phyloP scores from a whole-genome alignment of 768 basidiomycete genomes.

The Psilocybe cubensis region DNA sequence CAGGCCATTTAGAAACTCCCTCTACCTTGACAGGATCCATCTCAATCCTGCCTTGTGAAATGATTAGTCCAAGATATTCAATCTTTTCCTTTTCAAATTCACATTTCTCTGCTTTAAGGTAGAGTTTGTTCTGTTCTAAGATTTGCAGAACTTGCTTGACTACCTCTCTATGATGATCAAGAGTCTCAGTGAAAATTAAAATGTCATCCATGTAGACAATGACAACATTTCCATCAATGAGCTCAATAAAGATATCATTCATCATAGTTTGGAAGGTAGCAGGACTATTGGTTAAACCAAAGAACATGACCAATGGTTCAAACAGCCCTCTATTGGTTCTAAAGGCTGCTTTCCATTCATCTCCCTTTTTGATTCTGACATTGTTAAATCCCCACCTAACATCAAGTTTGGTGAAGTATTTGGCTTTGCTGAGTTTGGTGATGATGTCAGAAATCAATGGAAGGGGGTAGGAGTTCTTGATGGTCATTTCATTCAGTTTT shows the following conservation, averaged over 20 bases:
- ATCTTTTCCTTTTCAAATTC: constrained; percentile 32
- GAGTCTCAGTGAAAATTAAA: constrained; percentile 28
- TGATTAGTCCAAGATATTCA: constrained; percentile 38
- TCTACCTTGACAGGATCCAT: constrained; percentile 39
- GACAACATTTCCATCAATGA: constrained; percentile 38
- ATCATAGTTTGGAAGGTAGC: constrained; percentile 41
- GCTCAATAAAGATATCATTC: constrained; percentile 26
- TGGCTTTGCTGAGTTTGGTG: too few relatives aligned
- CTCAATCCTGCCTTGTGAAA: constrained; percentile 12
- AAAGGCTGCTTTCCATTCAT: constrained; percentile 44
- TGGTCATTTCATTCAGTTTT: too few relatives aligned
- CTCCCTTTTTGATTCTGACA: too few relatives aligned
- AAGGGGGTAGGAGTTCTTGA: too few relatives aligned
- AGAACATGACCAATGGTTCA: constrained; percentile 39
- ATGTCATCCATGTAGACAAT: constrained; percentile 40
- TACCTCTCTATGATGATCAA: constrained; percentile 18
- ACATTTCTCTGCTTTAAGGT: constrained; percentile 41
- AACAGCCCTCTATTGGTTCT: constrained; percentile 28
- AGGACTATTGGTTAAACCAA: constrained; percentile 35
- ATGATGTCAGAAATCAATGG: too few relatives aligned
- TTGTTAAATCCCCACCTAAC: too few relatives aligned
- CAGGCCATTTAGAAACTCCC: constrained; percentile 34
- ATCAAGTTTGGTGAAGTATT: too few relatives aligned
- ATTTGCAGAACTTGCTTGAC: constrained; percentile 19
- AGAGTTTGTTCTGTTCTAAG: constrained; percentile 35